A percentile compares a stretch with the other conserved stretches of the same genome.
Conservation (phyloP, 192 early-diverging fungal species). For the Entomortierella lignicola region DNA sequence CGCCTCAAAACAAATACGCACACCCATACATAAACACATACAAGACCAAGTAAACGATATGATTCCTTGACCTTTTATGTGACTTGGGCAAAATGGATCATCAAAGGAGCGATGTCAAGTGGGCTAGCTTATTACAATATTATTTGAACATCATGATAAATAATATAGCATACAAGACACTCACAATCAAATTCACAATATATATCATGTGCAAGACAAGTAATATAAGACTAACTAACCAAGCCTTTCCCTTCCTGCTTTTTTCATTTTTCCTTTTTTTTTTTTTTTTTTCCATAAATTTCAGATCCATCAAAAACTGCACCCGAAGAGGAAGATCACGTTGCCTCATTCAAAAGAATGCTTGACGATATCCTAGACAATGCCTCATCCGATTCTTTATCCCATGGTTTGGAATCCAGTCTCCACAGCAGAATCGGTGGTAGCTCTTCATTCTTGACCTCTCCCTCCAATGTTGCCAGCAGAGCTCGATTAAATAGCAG, state of each 20-base stretch:
- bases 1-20: too few species aligned
- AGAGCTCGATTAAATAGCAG: constrained; percentile 43
- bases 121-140: too few species aligned
- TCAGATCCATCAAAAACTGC: neutral
- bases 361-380: constrained; percentile 51
- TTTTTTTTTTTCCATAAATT: neutral
- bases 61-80: too few species aligned
- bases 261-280: neutral
- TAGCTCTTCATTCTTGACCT: constrained; percentile 21
- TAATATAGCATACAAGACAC: too few species aligned
- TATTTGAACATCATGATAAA: too few species aligned
- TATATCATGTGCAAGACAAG: too few species aligned
- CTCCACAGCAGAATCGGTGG: constrained; percentile 37
- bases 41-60: too few species aligned
- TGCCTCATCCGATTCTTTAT: constrained; percentile 45
- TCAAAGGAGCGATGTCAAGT: too few species aligned
- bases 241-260: neutral
- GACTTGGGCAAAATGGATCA: too few species aligned
- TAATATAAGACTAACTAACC: neutral
- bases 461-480: constrained; percentile 30
- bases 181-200: too few species aligned
- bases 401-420: constrained; percentile 40
- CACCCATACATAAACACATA: too few species aligned
- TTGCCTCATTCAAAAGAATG: constrained; percentile 53
- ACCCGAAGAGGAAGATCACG: constrained; percentile 48